Evolutionary conservation across 768 basidiomycete genomes (phyloP), one percentile per base, ranked within the genome.

Genomic region (Pisolithus albus): DNA sequence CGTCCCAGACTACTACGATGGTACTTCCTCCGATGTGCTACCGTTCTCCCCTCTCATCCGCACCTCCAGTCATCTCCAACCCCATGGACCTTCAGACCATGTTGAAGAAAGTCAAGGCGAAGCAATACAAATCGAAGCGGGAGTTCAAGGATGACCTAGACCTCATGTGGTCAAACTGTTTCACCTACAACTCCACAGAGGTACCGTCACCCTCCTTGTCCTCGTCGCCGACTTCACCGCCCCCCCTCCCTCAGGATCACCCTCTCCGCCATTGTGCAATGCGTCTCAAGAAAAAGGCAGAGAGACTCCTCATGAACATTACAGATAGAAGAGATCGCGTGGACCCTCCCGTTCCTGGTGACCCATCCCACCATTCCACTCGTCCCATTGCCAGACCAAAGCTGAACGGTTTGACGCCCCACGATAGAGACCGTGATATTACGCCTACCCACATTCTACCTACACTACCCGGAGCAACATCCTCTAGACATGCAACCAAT

Each of bases 51-150:
- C 42, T 1, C 40, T 42, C 38, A 51, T 18, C 48, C 32, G 45
- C 47, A 53, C 52, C 59, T 19, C 10, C 62, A 98, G 96, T 95
- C 59, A 96, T 99, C 67, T 72, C 84, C 50, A 83, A 83, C 56
- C 93, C 96, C 5, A 99, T 99, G 96, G 96, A 99, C 72, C 75
- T 98, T 41, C 83, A 84, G 55, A 88, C 93, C 0, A 88, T 99
- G 80, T 76, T 86, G 47, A 92, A 84, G 78, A 94, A 94, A 70
- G 87, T 97, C 64, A 98, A 96, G 72, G 74, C 79, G 52, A 90
- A 88, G 65, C 78, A 82, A 45, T 97, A 96, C 79, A 93, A 94
- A 70, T 90, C 84, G 28, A 98, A 98, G 71, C 77, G 82, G 56
- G 89, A 94, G 61, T 98, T 99, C 70, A 86, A 86, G 56, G 86